Evolutionary conservation across 23 red algal genomes (phyloP).

Genomic region (Pyropia yezoensis): DNA sequence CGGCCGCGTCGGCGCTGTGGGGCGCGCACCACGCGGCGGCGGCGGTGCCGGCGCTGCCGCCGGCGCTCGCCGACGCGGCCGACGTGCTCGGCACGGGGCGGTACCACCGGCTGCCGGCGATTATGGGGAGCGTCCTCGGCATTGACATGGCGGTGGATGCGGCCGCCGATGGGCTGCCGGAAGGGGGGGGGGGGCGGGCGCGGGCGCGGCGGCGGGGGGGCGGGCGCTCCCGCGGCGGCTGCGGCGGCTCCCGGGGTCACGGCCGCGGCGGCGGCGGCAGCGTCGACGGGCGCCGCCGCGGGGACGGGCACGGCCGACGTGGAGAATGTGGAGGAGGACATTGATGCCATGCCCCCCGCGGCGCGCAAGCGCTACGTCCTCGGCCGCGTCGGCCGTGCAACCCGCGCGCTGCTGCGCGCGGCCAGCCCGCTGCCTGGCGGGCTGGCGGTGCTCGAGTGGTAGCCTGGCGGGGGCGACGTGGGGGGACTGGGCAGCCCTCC

Average conservation of each 20-base stretch:
- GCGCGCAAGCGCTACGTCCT: no score
- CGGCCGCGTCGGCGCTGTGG: slow-evolving; percentile 20
- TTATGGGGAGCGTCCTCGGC: background rate
- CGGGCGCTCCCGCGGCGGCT: background rate
- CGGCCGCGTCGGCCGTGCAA: no score
- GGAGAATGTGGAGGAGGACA: no score
- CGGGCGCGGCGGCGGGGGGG: background rate
- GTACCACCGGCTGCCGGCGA: slow-evolving; percentile 7
- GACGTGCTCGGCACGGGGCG: slow-evolving; percentile 10
- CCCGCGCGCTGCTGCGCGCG: no score
- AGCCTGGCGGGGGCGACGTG: slow-evolving; percentile 9
- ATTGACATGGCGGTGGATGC: background rate
- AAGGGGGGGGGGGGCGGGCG: background rate
- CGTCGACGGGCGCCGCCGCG: no score
- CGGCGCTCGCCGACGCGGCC: slow-evolving; percentile 11
- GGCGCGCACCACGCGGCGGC: slow-evolving; percentile 6
- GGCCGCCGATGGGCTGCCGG: slow-evolving; percentile 7
- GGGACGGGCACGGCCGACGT: no score
- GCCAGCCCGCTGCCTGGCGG: no score
- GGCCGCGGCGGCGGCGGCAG: no score
- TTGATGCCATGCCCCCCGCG: no score
- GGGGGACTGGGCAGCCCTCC: background rate
- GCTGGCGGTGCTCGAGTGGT: background rate
- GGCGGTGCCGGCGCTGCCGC: slow-evolving; percentile 4
- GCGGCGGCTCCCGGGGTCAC: no score